phyloP scores from a whole-genome alignment of 768 basidiomycete species.

The Tricholoma sp. region DNA sequence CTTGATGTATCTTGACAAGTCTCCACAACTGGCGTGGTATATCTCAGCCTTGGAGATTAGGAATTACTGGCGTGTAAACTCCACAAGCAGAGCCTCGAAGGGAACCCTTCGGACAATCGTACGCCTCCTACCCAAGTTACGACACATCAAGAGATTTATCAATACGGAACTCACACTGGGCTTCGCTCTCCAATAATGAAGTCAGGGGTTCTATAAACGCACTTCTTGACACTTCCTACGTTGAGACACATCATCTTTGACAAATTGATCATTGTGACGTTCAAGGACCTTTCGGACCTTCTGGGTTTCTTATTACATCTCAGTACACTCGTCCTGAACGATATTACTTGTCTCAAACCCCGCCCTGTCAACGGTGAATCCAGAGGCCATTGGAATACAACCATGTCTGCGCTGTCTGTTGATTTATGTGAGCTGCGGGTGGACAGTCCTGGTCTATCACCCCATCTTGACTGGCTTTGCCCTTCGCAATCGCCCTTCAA shows the following conservation, averaged over 20 bases:
- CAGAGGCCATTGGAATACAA: neutral
- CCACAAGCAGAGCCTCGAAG: neutral
- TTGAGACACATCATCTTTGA: neutral
- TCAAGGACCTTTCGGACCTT: neutral
- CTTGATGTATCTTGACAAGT: neutral
- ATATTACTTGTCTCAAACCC: neutral
- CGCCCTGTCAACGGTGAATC: neutral
- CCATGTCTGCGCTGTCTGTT: neutral
- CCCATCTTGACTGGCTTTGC: neutral
- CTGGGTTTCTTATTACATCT: neutral
- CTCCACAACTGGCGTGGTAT: neutral
- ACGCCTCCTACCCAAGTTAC: neutral
- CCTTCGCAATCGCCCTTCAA: neutral
- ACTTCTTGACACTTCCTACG: neutral
- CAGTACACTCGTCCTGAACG: neutral
- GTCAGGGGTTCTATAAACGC: neutral
- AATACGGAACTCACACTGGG: neutral
- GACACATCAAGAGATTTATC: neutral
- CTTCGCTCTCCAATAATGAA: neutral
- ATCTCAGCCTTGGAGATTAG: neutral
- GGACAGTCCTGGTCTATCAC: neutral
- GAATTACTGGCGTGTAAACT: neutral
- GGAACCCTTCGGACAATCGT: neutral
- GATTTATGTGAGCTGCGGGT: neutral
- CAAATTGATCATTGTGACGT: neutral